Base-by-base conservation (phyloP, 805 yeast genomes). In the Zygotorulaspora florentina region DNA sequence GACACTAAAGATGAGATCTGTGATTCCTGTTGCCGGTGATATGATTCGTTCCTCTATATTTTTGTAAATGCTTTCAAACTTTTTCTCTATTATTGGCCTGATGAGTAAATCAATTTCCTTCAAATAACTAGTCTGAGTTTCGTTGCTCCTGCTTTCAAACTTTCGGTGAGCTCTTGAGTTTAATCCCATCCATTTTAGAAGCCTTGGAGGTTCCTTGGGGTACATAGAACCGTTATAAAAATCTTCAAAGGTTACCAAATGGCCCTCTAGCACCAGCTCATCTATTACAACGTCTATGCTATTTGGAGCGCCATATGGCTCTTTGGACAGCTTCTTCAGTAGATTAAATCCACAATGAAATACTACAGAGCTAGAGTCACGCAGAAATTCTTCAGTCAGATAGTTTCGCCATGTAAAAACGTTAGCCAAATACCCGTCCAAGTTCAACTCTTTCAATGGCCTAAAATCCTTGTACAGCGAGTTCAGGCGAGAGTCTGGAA, bases 361-460 rank as follows among this genome's bases (percentile, higher is more conserved):
- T 6, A 58, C 50, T n/a, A 68, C 48, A 2, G 37, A 10, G 2
- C 40, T 42, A 2, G 37, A 8, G 1, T 39, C 40, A 3, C 33
- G 27, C n/a, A 57, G 36, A 26, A 48, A 45, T 8, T 43, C 42
- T 2, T 37, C 18, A 4, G 35, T 40, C 8, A 71, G 42, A 31
- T 60, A 61, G 1, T 63, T 54, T 35, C 56, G 61, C 75, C 75
- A 71, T 5, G 69, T 66, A 17, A 57, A 54, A 35, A 70, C 50
- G 45, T 71, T 71, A 8, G 74, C 74, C 30, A 57, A 62, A 36
- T 63, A 71, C 1, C 75, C 75, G n/a, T 71, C 74, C 9, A 65
- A 64, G 47, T 71, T 71, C 16, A 64, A 51, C 15, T 69, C 69
- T 35, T 63, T 55, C 29, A 69, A 53, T 31, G 58, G 59, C 37